phyloP scores from a whole-genome alignment of 2,329 filamentous ascomycete genomes.

The Colletotrichum lini region DNA sequence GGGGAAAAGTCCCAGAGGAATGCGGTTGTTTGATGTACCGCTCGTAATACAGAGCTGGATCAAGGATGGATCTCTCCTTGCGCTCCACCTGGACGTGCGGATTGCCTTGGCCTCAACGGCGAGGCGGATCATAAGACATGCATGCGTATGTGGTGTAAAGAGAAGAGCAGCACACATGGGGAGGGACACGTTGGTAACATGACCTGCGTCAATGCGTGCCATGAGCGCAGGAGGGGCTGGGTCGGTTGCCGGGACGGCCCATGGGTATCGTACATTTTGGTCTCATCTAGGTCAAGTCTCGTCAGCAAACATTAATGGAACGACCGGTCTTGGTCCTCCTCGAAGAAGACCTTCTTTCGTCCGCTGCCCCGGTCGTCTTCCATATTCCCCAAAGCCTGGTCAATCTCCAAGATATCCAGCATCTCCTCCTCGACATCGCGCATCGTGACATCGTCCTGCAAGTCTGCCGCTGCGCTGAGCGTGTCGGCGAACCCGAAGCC shows the following conservation, averaged over 20 bases:
- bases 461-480: constrained; percentile 67
- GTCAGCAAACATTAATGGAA: constrained; percentile 37
- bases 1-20: constrained; percentile 35
- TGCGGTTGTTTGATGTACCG: constrained; percentile 68
- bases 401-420: constrained; percentile 77
- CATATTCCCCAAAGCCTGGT: constrained; percentile 71
- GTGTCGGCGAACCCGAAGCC: constrained; percentile 67
- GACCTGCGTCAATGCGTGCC: constrained; percentile 30
- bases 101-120: constrained; percentile 46
- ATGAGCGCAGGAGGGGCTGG: background rate
- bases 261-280: constrained; percentile 58
- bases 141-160: constrained; percentile 8
- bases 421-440: constrained; percentile 72
- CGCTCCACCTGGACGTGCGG: constrained; percentile 83
- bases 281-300: constrained; percentile 35
- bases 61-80: constrained; percentile 83
- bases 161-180: constrained; percentile 17
- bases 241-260: constrained; percentile 19
- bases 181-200: constrained; percentile 26
- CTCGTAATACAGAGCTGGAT: constrained; percentile 81
- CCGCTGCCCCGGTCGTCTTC: constrained; percentile 63
- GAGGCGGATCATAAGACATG: constrained; percentile 3
- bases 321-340: constrained; percentile 49
- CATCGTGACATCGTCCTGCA: constrained; percentile 62
- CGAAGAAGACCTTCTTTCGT: constrained; percentile 68